phyloP scores from a whole-genome alignment of 169 alveolate species.

The Plasmodium malariae region DNA sequence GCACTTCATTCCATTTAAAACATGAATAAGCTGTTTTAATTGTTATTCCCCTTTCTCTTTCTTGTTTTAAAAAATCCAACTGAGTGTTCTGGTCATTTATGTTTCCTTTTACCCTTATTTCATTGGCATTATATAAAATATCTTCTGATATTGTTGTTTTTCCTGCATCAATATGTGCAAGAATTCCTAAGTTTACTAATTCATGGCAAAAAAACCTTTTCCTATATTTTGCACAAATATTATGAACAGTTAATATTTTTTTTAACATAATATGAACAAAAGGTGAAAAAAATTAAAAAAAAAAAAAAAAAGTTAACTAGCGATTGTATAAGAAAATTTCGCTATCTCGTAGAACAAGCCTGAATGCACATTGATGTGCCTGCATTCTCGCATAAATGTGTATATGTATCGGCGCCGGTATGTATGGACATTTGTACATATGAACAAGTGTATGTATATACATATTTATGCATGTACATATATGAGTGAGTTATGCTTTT shows the following conservation, averaged over 20 bases:
- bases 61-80: constrained; percentile 90
- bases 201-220: constrained; percentile 32
- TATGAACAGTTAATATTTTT: not conserved
- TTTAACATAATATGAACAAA: constrained; percentile 19
- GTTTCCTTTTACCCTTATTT: constrained; percentile 80
- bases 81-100: constrained; percentile 92
- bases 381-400: too few species aligned
- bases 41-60: constrained; percentile 93
- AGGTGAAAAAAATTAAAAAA: not conserved
- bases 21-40: constrained; percentile 93
- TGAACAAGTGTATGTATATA: too few species aligned
- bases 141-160: constrained; percentile 91
- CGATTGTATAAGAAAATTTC: too few species aligned
- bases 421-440: too few species aligned
- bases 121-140: constrained; percentile 89
- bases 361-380: too few species aligned
- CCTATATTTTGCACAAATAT: not conserved
- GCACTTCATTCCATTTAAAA: constrained; percentile 87
- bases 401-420: too few species aligned
- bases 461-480: too few species aligned
- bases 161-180: constrained; percentile 94
- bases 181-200: constrained; percentile 86
- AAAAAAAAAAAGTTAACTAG: not conserved
- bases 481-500: too few species aligned
- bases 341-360: too few species aligned